Conservation (phyloP, 371 early-diverging fungal species). For the Cokeromyces recurvatus region DNA sequence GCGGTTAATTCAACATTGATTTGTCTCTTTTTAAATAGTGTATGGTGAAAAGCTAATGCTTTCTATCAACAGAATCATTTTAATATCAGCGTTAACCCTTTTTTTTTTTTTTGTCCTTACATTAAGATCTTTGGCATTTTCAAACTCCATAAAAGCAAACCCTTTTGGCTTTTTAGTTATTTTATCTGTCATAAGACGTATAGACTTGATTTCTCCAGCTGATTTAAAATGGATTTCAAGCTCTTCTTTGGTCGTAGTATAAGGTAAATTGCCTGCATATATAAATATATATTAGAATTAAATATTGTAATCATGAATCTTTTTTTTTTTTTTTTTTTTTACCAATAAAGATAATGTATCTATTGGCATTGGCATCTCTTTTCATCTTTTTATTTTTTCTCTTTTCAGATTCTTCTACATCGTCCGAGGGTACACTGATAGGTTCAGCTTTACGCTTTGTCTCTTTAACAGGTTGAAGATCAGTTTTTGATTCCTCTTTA, state of each 20-base stretch:
- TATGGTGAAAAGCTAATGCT: constrained; percentile 68
- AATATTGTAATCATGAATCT: too few relatives aligned
- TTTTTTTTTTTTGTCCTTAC: constrained; percentile 21
- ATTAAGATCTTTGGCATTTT: constrained; percentile 47
- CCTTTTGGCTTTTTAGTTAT: constrained; percentile 72
- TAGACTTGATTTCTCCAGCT: constrained; percentile 52
- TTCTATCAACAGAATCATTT: constrained; percentile 26
- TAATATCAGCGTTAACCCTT: background rate
- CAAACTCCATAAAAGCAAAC: constrained; percentile 76
- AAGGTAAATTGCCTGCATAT: constrained; percentile 60
- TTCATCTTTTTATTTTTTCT: constrained; percentile 18
- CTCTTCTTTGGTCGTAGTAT: constrained; percentile 60
- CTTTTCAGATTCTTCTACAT: background rate
- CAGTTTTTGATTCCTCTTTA: constrained; percentile 5
- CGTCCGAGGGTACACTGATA: constrained; percentile 16
- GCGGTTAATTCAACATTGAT: constrained; percentile 82
- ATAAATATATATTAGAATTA: too few relatives aligned
- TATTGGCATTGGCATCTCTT: constrained; percentile 18
- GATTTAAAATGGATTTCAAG: constrained; percentile 59
- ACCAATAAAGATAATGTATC: constrained; percentile 75
- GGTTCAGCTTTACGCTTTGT: constrained; percentile 15
- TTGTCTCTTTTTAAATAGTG: constrained; percentile 58
- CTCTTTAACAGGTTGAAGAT: too few relatives aligned
- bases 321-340: constrained; percentile 6
- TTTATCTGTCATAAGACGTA: constrained; percentile 72